A percentile compares a stretch with the other conserved stretches of the same genome.
These are phyloP conservation scores for Microdochium nivale DNA, from an alignment of 2,329 filamentous ascomycete species.

Conservation along the genomic window DNA sequence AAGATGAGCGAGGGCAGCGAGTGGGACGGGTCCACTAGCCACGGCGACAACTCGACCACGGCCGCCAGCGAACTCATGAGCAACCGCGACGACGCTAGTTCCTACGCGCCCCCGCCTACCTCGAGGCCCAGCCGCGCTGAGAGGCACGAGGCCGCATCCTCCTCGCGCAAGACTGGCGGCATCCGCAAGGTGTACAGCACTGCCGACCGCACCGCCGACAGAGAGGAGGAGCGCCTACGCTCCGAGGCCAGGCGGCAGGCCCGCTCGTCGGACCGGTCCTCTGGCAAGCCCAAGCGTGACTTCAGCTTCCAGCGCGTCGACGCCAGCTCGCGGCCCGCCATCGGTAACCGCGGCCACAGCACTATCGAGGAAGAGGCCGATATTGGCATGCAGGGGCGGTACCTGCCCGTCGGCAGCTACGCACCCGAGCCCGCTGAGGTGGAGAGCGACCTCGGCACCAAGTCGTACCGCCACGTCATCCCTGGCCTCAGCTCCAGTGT, in stretches of 20 bases:
- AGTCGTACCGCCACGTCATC: conserved; percentile 47
- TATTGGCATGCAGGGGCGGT: conserved; percentile 13
- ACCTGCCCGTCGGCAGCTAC: conserved; percentile 12
- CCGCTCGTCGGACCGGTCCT: conserved; percentile 36
- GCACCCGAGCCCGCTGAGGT: conserved; percentile 24
- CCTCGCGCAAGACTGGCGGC: conserved; percentile 21
- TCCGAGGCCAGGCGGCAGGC: conserved; percentile 47
- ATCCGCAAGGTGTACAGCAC: conserved; percentile 57
- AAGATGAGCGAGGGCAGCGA: conserved; percentile 67
- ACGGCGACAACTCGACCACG: conserved; percentile 52
- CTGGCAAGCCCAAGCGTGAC: conserved; percentile 28
- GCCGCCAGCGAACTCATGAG: conserved; percentile 53
- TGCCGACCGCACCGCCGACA: conserved; percentile 41
- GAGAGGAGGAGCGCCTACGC: conserved; percentile 45
- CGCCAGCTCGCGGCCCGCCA: conserved; percentile 20
- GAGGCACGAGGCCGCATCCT: neutral
- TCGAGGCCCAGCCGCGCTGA: conserved; percentile 2
- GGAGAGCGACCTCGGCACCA: conserved; percentile 44
- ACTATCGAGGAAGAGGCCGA: conserved; percentile 19
- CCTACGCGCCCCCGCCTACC: neutral
- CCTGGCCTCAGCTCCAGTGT: conserved; percentile 35
- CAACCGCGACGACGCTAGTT: conserved; percentile 20
- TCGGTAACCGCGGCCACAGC: conserved; percentile 5
- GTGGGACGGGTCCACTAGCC: conserved; percentile 67
- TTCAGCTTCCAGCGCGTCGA: conserved; percentile 44